Conservation (phyloP, 768 basidiomycete species). For the Leccinum boreale region DNA sequence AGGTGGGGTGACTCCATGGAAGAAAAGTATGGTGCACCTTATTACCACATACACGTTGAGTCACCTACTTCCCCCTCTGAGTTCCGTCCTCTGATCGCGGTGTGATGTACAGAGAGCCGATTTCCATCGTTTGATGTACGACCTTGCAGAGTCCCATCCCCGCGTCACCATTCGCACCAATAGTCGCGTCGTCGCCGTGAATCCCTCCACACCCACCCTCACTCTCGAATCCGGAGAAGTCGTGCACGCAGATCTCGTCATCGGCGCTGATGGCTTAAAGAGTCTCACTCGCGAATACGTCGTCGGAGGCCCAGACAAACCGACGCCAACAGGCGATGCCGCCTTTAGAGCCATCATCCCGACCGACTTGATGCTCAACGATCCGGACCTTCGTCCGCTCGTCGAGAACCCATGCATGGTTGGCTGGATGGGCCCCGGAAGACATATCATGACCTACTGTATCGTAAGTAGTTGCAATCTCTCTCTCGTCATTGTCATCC, state of each 20-base stretch:
- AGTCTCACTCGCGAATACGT: constrained; percentile 47
- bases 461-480: constrained; percentile 33
- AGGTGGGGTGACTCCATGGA: constrained; percentile 35
- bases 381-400: constrained; percentile 50
- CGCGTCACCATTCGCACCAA: constrained; percentile 33
- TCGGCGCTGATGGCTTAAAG: constrained; percentile 54
- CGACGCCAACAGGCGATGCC: constrained; percentile 57
- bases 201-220: constrained; percentile 33
- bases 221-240: constrained; percentile 42
- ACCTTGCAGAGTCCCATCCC: constrained; percentile 35
- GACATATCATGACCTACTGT: constrained; percentile 44
- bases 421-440: constrained; percentile 55
- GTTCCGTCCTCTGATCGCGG: background rate
- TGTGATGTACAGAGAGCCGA: constrained; percentile 39
- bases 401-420: constrained; percentile 53
- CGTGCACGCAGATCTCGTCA: constrained; percentile 42
- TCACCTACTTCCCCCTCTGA: background rate
- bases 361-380: constrained; percentile 40
- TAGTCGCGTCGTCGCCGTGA: constrained; percentile 35
- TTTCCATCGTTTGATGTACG: constrained; percentile 38
- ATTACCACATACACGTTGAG: constrained; percentile 34
- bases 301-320: constrained; percentile 44
- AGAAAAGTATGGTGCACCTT: constrained; percentile 32
- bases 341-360: constrained; percentile 58
- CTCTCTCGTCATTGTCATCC: background rate